These are phyloP conservation scores for Candida nanaspora DNA, from an alignment of 805 yeast genomes.

Conservation along the genomic window DNA sequence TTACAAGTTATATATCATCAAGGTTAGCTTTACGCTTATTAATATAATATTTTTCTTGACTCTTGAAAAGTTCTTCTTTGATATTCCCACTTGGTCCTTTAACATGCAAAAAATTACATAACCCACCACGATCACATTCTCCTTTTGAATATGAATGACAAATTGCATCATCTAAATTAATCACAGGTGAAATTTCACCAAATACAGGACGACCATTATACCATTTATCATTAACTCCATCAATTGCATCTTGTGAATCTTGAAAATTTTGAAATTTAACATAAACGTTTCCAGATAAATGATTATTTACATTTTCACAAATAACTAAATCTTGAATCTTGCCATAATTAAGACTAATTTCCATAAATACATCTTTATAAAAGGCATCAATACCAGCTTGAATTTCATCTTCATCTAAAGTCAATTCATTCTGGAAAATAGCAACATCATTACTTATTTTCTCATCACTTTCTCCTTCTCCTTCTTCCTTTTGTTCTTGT, in stretches of 20 bases:
- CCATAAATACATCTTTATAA: slow-evolving; percentile 65
- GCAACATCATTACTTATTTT: not conserved
- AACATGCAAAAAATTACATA: slow-evolving; percentile 84
- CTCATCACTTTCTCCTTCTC: not conserved
- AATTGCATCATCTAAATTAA: slow-evolving; percentile 59
- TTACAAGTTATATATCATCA: no score
- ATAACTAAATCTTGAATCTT: slow-evolving; percentile 57
- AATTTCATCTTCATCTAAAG: slow-evolving; percentile 25
- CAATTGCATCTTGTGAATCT: slow-evolving; percentile 55
- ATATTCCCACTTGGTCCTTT: slow-evolving; percentile 44
- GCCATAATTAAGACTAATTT: slow-evolving; percentile 41
- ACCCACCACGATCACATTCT: slow-evolving; percentile 70
- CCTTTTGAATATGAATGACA: slow-evolving; percentile 65
- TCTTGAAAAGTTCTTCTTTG: slow-evolving; percentile 29
- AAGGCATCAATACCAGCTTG: slow-evolving; percentile 51
- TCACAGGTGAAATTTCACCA: slow-evolving; percentile 72
- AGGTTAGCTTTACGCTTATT: not conserved
- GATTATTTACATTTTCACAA: slow-evolving; percentile 78
- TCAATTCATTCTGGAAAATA: not conserved
- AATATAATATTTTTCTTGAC: slow-evolving; percentile 28
- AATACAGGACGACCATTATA: slow-evolving; percentile 71
- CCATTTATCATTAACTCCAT: slow-evolving; percentile 72
- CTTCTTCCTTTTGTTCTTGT: not conserved
- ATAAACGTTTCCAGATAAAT: slow-evolving; percentile 81
- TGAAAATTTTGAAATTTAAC: slow-evolving; percentile 48